Percentiles rank a stretch among this genome's conserved stretches.
Evolutionary conservation across 2,329 filamentous ascomycete genomes (phyloP).

Genomic region (Fusarium palustre): DNA sequence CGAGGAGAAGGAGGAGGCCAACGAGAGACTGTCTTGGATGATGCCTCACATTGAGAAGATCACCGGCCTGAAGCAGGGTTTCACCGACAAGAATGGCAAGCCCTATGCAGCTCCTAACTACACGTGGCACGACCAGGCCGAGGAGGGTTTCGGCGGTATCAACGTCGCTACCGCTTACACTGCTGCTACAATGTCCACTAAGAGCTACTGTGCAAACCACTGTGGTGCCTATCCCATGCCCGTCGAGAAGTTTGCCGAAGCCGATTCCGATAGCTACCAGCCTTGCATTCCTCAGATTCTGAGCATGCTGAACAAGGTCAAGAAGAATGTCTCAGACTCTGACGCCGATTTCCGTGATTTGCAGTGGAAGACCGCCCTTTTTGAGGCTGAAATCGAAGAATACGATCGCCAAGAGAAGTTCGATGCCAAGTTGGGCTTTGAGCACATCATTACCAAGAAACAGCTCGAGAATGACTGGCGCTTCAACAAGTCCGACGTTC

Average conservation of each 20-base stretch:
- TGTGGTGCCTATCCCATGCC: conserved; percentile 59
- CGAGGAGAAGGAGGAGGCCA: conserved; percentile 48
- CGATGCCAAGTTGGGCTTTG: conserved; percentile 50
- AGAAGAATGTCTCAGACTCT: conserved; percentile 29
- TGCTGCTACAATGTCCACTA: conserved; percentile 58
- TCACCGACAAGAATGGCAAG: conserved; percentile 43
- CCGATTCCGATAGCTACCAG: conserved; percentile 56
- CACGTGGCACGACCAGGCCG: conserved; percentile 42
- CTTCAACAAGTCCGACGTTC: conserved; percentile 42
- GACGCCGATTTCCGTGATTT: conserved; percentile 44
- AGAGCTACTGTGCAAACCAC: conserved; percentile 57
- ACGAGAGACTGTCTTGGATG: conserved; percentile 42
- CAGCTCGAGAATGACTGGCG: conserved; percentile 45
- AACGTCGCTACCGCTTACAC: conserved; percentile 56
- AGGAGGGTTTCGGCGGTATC: conserved; percentile 54
- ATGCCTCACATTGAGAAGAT: conserved; percentile 43
- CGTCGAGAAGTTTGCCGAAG: conserved; percentile 58
- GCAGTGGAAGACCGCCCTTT: conserved; percentile 51
- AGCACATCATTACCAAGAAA: conserved; percentile 48
- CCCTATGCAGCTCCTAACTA: conserved; percentile 45
- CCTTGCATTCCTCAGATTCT: conserved; percentile 58
- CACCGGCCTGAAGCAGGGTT: conserved; percentile 36
- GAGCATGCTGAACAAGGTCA: conserved; percentile 50
- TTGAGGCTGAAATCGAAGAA: conserved; percentile 52
- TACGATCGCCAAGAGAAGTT: conserved; percentile 54